These are phyloP conservation scores for Xylaria intraflava DNA, from an alignment of 495 filamentous ascomycete species.

Conservation along the genomic window DNA sequence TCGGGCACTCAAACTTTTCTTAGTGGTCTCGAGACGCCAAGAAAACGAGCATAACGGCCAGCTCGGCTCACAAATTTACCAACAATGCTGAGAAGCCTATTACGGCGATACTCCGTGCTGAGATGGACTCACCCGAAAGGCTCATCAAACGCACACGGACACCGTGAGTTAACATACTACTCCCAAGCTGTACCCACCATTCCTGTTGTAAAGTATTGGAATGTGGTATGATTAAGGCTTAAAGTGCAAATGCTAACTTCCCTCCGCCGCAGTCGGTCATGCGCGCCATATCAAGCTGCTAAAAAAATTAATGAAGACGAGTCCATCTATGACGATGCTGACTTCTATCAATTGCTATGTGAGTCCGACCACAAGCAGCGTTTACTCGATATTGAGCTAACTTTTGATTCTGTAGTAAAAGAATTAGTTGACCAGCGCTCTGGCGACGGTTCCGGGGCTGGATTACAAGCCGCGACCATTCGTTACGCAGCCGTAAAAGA, in stretches of 20 bases:
- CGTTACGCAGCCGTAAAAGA: conserved; percentile 65
- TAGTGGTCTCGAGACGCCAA: conserved; percentile 61
- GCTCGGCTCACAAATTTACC: conserved; percentile 22
- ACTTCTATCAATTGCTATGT: conserved; percentile 68
- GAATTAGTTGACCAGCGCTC: conserved; percentile 85
- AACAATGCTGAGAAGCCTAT: conserved; percentile 47
- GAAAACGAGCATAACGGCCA: conserved; percentile 29
- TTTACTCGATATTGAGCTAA: conserved; percentile 27
- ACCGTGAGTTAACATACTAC: conserved; percentile 33
- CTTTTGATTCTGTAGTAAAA: conserved; percentile 51
- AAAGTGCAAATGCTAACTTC: neutral
- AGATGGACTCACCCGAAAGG: conserved; percentile 61
- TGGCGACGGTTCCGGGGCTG: conserved; percentile 43
- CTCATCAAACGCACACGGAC: conserved; percentile 59
- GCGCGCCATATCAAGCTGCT: conserved; percentile 60
- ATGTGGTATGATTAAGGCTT: neutral
- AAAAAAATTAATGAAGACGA: conserved; percentile 44
- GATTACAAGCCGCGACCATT: conserved; percentile 38
- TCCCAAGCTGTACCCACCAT: too few species aligned
- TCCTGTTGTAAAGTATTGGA: too few species aligned
- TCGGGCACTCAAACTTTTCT: neutral
- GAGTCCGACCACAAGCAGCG: neutral
- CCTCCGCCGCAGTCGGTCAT: conserved; percentile 42
- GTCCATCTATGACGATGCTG: conserved; percentile 79
- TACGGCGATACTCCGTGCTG: conserved; percentile 64